These are phyloP conservation scores for Nothophaeocryptopus gaeumannii DNA, from an alignment of 2,329 filamentous ascomycete genomes.

Conservation along the genomic window DNA sequence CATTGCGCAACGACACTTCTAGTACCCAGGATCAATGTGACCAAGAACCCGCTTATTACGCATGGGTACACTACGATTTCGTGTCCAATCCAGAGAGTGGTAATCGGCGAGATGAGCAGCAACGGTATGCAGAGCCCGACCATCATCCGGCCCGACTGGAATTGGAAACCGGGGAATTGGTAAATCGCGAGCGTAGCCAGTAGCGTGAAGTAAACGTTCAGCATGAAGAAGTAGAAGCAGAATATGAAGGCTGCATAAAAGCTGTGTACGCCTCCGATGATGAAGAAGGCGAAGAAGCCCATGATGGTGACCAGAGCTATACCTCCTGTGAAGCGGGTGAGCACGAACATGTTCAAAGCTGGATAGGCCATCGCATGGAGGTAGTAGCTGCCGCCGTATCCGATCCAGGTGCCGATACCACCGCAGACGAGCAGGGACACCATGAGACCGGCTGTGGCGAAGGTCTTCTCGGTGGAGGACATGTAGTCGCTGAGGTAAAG, in stretches of 20 bases:
- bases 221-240: conserved; percentile 56
- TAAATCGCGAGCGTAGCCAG: conserved; percentile 49
- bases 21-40: conserved; percentile 52
- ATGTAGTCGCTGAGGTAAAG: conserved; percentile 61
- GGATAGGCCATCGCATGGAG: conserved; percentile 56
- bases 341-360: conserved; percentile 55
- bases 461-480: conserved; percentile 48
- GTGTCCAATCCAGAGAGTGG: conserved; percentile 39
- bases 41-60: conserved; percentile 54
- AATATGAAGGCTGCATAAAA: conserved; percentile 54
- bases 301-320: conserved; percentile 50
- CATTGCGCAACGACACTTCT: conserved; percentile 56
- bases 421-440: conserved; percentile 56
- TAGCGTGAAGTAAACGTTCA: conserved; percentile 59
- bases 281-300: conserved; percentile 43
- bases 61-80: conserved; percentile 51
- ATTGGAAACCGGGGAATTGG: conserved; percentile 53
- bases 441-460: conserved; percentile 57
- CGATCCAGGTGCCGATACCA: conserved; percentile 62
- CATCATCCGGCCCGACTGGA: conserved; percentile 55
- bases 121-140: conserved; percentile 7
- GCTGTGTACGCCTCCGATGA: conserved; percentile 46
- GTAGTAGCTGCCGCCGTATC: conserved; percentile 62
- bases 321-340: conserved; percentile 48
- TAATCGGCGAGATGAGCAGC: conserved; percentile 7